A percentile compares a stretch with the other conserved stretches of the same genome.
Evolutionary conservation across 1,284 basidiomycete species (phyloP).

Genomic region (Schizophyllum amplum): DNA sequence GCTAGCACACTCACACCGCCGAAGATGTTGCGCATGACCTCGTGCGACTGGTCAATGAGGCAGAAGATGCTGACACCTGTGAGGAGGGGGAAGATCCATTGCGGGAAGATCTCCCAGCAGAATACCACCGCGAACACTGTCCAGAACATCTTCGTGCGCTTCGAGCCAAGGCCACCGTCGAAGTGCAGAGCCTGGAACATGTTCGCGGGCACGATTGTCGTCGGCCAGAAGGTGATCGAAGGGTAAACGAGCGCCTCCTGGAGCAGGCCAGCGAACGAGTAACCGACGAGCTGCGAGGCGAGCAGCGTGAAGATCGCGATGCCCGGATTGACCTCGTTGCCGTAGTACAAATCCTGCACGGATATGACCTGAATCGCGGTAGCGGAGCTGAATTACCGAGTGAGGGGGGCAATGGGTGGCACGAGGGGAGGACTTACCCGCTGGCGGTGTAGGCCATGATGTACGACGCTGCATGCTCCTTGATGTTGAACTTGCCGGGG

Average conservation of each 20-base stretch:
- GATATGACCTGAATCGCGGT: constrained; percentile 30
- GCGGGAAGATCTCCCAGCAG: constrained; percentile 13
- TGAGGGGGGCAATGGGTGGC: not conserved
- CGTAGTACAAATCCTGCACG: constrained; percentile 32
- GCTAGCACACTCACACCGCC: constrained; percentile 12
- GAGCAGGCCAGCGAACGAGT: constrained; percentile 17
- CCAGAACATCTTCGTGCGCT: constrained; percentile 14
- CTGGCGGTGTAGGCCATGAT: constrained; percentile 39
- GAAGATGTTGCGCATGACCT: constrained; percentile 3
- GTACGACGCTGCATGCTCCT: constrained; percentile 14
- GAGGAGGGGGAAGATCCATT: constrained; percentile 14
- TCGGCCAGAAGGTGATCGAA: constrained; percentile 56
- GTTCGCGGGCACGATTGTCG: constrained; percentile 44
- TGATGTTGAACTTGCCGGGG: constrained; percentile 13
- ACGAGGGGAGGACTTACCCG: constrained; percentile 7
- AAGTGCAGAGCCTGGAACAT: constrained; percentile 51
- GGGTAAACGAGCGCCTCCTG: constrained; percentile 43
- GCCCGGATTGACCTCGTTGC: constrained; percentile 25
- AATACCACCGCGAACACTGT: constrained; percentile 12
- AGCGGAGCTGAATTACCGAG: constrained; percentile 23
- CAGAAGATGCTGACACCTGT: constrained; percentile 13
- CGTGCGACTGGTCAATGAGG: constrained; percentile 5
- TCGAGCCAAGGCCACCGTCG: constrained; percentile 20
- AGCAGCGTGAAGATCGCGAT: constrained; percentile 28
- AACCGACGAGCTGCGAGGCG: constrained; percentile 24